Conservation (phyloP, 371 early-diverging fungal genomes). For the Mucor irregularis region DNA sequence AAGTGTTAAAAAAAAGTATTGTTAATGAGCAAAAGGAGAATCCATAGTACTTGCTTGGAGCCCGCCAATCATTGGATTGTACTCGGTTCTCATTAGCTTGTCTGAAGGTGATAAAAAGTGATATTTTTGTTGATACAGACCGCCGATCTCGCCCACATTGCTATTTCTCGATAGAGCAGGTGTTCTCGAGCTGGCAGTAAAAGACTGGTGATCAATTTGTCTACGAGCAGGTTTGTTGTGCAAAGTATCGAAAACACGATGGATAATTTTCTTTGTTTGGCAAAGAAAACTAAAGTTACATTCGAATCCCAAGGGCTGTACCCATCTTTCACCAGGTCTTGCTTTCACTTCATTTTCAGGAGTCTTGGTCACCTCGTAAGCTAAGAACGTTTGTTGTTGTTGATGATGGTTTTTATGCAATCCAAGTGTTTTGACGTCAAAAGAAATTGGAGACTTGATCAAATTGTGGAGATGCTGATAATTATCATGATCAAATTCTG, state of each 20-base stretch:
- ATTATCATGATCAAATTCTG: slow-evolving; percentile 6
- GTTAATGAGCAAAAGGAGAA: too few relatives aligned
- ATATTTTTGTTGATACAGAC: slow-evolving; percentile 3
- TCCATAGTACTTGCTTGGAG: not conserved
- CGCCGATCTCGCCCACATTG: not conserved
- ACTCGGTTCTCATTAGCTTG: not conserved
- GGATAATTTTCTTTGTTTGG: slow-evolving; percentile 8
- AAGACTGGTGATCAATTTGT: not conserved
- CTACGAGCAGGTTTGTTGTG: slow-evolving; percentile 10
- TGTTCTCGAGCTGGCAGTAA: not conserved
- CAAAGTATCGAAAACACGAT: slow-evolving; percentile 12
- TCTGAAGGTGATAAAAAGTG: slow-evolving; percentile 1
- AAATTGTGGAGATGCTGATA: slow-evolving; percentile 1
- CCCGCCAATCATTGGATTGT: slow-evolving; percentile 9
- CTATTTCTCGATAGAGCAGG: not conserved
- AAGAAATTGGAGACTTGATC: not conserved
- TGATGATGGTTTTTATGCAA: too few relatives aligned
- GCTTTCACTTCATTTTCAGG: slow-evolving; percentile 13
- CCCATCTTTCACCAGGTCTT: slow-evolving; percentile 15
- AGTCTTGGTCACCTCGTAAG: slow-evolving; percentile 2
- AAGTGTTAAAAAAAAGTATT: too few relatives aligned
- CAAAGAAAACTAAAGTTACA: slow-evolving; percentile 13
- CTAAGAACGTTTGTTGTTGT: not conserved
- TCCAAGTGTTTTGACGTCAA: slow-evolving; percentile 10
- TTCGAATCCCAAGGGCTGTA: slow-evolving; percentile 13